Evolutionary conservation across 1,139 yeast species (phyloP).

Genomic region (Kodamaea fungicola): DNA sequence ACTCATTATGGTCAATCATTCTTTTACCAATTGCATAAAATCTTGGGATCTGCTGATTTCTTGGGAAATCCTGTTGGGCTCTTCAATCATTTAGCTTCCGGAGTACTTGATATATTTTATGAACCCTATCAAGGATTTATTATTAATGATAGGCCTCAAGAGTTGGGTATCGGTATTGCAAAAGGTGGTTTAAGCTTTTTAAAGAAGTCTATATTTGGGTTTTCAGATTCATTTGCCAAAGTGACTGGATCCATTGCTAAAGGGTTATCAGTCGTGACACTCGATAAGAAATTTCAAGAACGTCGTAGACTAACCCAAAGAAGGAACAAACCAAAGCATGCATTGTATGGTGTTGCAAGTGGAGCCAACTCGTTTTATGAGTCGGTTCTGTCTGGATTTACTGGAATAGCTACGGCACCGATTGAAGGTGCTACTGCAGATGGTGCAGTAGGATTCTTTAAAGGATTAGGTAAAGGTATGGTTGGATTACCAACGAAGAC

Average conservation of each 20-base stretch:
- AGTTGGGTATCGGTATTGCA: constrained; percentile 90
- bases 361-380: constrained; percentile 91
- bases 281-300: constrained; percentile 83
- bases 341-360: constrained; percentile 77
- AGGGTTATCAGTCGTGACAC: constrained; percentile 86
- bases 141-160: constrained; percentile 93
- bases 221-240: constrained; percentile 89
- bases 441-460: constrained; percentile 89
- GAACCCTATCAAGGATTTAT: constrained; percentile 97
- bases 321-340: constrained; percentile 80
- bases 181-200: constrained; percentile 93
- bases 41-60: constrained; percentile 93
- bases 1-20: constrained; percentile 93
- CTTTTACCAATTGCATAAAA: constrained; percentile 86
- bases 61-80: constrained; percentile 97
- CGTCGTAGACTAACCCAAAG: constrained; percentile 70
- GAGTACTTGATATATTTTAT: constrained; percentile 92
- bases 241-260: constrained; percentile 93
- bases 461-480: constrained; percentile 91
- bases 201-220: constrained; percentile 91
- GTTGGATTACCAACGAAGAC: constrained; percentile 96
- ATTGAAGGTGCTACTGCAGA: constrained; percentile 80
- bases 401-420: constrained; percentile 90
- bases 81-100: constrained; percentile 88
- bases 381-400: constrained; percentile 80